These are phyloP conservation scores for Solanum sejunctum DNA, from an alignment of 257 asterid species.

Conservation along the genomic window DNA sequence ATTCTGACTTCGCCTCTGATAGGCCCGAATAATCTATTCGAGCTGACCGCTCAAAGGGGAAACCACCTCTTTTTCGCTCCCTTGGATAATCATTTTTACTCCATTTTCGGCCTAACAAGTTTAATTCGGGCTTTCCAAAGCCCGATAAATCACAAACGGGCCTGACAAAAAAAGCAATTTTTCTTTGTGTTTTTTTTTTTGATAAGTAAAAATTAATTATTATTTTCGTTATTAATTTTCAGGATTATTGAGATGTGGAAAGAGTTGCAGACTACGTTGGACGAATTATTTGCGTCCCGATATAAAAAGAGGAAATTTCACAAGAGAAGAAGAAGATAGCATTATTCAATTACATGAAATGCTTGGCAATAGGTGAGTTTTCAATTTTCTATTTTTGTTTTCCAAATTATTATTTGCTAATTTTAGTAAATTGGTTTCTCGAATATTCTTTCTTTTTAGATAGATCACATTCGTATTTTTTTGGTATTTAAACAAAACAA, in stretches of 20 bases:
- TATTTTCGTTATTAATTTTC: neutral
- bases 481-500: neutral
- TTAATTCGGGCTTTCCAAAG: neutral
- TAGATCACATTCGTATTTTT: neutral
- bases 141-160: neutral
- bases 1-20: neutral
- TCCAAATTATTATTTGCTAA: neutral
- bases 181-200: neutral
- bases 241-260: constrained; percentile 63
- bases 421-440: neutral
- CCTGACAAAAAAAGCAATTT: too few species aligned
- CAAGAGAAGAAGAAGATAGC: constrained; percentile 33
- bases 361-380: constrained; percentile 56
- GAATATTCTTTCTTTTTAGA: neutral
- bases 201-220: neutral
- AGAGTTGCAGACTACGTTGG: constrained; percentile 57
- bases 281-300: constrained; percentile 46
- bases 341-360: constrained; percentile 24
- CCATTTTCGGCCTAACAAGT: neutral
- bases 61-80: neutral
- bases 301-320: constrained; percentile 44
- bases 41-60: neutral
- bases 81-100: neutral
- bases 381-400: neutral
- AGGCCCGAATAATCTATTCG: neutral